Base-by-base conservation (phyloP, 352 stramenopile genomes). In the Pythium volutum region DNA sequence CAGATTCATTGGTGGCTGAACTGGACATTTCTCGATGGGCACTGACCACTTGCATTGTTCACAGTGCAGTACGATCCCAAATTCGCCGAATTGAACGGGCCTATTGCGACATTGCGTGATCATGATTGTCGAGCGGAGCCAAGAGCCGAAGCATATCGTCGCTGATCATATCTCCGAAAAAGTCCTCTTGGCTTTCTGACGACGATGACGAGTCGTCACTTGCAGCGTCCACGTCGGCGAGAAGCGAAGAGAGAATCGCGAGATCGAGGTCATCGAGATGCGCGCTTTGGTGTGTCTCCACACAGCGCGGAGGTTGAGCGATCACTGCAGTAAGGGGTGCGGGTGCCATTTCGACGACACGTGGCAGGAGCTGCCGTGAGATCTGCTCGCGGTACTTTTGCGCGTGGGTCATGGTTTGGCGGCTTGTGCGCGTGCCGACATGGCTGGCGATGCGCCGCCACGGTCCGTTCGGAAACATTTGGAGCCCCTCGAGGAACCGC, bases 301-400 rank as follows among this genome's bases (percentile, higher is more conserved):
- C 36, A 20, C 1, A 8, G 10, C 1, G n/a, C 36, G 36, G 14
- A 5, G 18, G 36, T 43, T 18, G 36, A 36, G 31, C 8, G 2
- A 1, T 11, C 36, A 14, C 4, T 8, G 36, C 2, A 43, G 36
- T 18, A 9, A 1, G 12, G 14, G 36, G 2, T 16, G 36, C 6
- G 1, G 36, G 20, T 29, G 42, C 27, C 38, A 5, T 16, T 18
- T 22, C n/a, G 39, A 29, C 14, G 22, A 15, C 23, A 26, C 10
- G 31, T 10, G 23, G 45, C 4, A 55, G 20, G 0, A 50, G 22
- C 46, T 50, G 46, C 3, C 75, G 75, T 18, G 67, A 67, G 41
- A 85, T 81, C 56, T 74, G 75, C 55, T 85, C 71, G 7, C 76
- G 70, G 61, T 81, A 81, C 53, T 86, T 86, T 38, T 86, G 76